Base-by-base conservation (phyloP, 169 alveolate genomes). In the Plasmodium vivax region DNA sequence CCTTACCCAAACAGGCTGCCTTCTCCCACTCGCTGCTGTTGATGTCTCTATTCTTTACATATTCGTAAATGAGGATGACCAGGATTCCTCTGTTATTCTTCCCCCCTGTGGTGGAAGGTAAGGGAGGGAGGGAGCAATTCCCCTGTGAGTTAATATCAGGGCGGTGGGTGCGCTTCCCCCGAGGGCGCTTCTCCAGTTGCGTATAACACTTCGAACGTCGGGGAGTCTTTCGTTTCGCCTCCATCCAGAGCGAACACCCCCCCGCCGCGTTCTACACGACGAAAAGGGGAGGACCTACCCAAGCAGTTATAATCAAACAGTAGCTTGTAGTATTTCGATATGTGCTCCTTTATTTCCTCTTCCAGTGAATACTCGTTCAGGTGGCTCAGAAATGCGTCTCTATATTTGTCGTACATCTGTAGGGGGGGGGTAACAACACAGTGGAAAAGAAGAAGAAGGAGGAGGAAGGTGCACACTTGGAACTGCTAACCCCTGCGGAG, bases 31-130 rank as follows among this genome's bases (percentile, higher is more conserved):
- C 94, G 32, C 19, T 58, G 54, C 75, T 56, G 56, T 88, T 88
- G 83, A 88, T 88, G 58, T 88, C 94, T 43, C 94, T 54, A 88
- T 88, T 88, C 56, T 88, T 88, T 16, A 88, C 94, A 80, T 88
- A 88, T 27, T 88, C 94, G 73, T 88, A 88, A 80, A 88, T 88
- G 45, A 88, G 74, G 27, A 80, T 88, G 30, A 88, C 94, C 30
- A 88, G 10, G 14, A 88, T 88, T 14, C 94, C 94, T 16, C 94
- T 88, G 36, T 80, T 88, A 54, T 88, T 79, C 80, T 88, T 88
- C 2, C 94, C 94, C 38, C 94, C 94, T 88, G 43, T 9, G 19
- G 6, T 16, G 4, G 41, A 79, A 88, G 36, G 47, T 0, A 77
- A 23, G 72, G 58, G 82, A 2, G 19, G 6, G 34, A 34, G n/a